Evolutionary conservation across 768 basidiomycete species (phyloP).

Genomic region (Boletellus sp.): DNA sequence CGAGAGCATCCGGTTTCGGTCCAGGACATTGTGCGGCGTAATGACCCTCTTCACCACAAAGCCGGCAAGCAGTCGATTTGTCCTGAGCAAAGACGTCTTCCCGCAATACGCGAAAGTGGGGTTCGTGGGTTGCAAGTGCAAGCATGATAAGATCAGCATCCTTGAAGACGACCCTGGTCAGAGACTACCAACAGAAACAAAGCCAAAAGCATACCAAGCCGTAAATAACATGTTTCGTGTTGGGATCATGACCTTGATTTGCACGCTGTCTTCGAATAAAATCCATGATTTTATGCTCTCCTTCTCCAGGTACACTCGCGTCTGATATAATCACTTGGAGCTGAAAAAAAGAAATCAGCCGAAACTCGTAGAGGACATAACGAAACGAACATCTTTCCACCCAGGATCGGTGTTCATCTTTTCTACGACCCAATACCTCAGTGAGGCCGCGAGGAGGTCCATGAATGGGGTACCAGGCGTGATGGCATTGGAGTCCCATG

Average conservation of each 20-base stretch:
- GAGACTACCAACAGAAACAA: background rate
- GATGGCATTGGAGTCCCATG: slow-evolving; percentile 99
- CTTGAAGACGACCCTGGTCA: slow-evolving; percentile 37
- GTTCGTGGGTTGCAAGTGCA: slow-evolving; percentile 95
- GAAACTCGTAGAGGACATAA: background rate
- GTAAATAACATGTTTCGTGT: slow-evolving; percentile 96
- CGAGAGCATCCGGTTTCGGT: slow-evolving; percentile 57
- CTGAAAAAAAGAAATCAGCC: slow-evolving; percentile 36
- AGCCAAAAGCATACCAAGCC: slow-evolving; percentile 63
- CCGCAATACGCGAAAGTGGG: slow-evolving; percentile 94
- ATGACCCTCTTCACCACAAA: slow-evolving; percentile 93
- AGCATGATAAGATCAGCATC: slow-evolving; percentile 99
- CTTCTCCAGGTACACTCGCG: slow-evolving; percentile 95
- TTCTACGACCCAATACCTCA: slow-evolving; percentile 94
- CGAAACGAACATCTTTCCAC: slow-evolving; percentile 76
- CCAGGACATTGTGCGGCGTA: slow-evolving; percentile 93
- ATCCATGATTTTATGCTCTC: slow-evolving; percentile 99
- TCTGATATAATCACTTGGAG: slow-evolving; percentile 97
- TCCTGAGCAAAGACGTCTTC: slow-evolving; percentile 96
- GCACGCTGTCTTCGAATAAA: slow-evolving; percentile 87
- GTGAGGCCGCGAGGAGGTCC: slow-evolving; percentile 80
- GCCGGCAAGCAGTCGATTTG: slow-evolving; percentile 76
- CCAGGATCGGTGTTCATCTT: slow-evolving; percentile 95
- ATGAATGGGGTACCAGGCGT: slow-evolving; percentile 99
- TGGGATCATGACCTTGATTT: slow-evolving; percentile 88